Percentiles rank a stretch among this genome's conserved stretches.
Evolutionary conservation across 352 stramenopile genomes (phyloP).

Genomic region (Globisporangium megalacanthum): DNA sequence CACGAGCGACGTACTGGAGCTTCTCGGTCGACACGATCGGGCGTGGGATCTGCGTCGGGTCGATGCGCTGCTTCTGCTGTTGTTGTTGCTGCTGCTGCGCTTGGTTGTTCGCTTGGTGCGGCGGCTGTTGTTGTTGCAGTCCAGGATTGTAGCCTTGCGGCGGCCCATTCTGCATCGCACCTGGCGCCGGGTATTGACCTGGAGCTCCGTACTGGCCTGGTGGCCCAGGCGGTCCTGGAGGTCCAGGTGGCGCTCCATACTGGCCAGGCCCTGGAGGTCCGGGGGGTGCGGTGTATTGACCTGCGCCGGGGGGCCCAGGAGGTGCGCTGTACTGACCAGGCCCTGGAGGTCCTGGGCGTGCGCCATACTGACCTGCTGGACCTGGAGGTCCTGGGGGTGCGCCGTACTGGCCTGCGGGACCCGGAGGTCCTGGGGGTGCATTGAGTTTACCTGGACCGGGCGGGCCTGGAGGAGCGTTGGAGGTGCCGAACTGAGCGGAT

Average conservation of each 20-base stretch:
- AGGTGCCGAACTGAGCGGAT: not conserved
- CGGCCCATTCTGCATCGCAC: slow-evolving; percentile 8
- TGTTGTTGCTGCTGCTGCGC: slow-evolving; percentile 29
- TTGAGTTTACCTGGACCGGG: not conserved
- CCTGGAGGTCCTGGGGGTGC: slow-evolving; percentile 7
- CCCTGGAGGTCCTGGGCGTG: slow-evolving; percentile 1
- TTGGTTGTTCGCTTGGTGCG: slow-evolving; percentile 27
- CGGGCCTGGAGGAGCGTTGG: slow-evolving; percentile 2
- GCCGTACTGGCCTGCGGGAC: slow-evolving; percentile 12
- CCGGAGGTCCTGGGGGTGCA: slow-evolving; percentile 10
- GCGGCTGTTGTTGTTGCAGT: slow-evolving; percentile 19
- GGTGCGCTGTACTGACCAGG: slow-evolving; percentile 14
- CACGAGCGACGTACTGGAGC: slow-evolving; percentile 71
- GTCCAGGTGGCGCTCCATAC: slow-evolving; percentile 10
- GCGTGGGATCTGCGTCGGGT: slow-evolving; percentile 85
- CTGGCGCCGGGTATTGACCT: slow-evolving; percentile 12
- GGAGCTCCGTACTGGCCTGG: slow-evolving; percentile 15
- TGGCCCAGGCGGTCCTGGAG: slow-evolving; percentile 2
- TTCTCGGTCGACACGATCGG: slow-evolving; percentile 60
- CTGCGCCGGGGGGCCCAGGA: not conserved
- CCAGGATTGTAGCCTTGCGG: slow-evolving; percentile 11
- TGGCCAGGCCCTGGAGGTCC: not conserved
- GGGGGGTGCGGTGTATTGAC: not conserved
- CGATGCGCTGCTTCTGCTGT: slow-evolving; percentile 72
- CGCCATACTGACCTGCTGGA: not conserved